Evolutionary conservation across 768 basidiomycete species (phyloP).

Genomic region (Multifurca ochricompacta): DNA sequence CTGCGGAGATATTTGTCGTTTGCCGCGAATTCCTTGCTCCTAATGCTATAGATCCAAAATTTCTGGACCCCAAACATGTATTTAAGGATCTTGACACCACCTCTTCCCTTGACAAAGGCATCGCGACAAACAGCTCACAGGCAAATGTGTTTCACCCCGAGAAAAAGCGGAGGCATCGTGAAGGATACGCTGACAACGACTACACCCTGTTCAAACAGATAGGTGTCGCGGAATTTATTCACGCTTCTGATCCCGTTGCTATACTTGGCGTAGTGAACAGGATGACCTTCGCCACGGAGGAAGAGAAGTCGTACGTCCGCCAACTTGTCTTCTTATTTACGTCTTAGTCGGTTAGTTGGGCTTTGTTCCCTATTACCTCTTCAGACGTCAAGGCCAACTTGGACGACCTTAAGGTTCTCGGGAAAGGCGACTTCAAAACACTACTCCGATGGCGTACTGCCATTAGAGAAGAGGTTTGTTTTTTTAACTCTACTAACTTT

Average conservation of each 20-base stretch:
- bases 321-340: conserved; percentile 2
- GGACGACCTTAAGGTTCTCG: conserved; percentile 90
- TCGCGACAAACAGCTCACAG: conserved; percentile 58
- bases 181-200: conserved; percentile 93
- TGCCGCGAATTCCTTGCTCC: conserved; percentile 94
- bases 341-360: conserved; percentile 47
- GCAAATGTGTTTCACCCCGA: conserved; percentile 96
- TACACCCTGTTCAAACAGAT: conserved; percentile 79
- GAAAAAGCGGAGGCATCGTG: conserved; percentile 87
- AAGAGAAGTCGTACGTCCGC: conserved; percentile 67
- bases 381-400: conserved; percentile 76
- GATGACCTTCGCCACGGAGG: conserved; percentile 69
- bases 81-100: conserved; percentile 80
- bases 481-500: conserved; percentile 8
- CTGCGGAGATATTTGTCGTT: conserved; percentile 98
- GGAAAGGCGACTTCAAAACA: conserved; percentile 94
- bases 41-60: conserved; percentile 93
- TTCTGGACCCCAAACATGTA: conserved; percentile 94
- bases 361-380: conserved; percentile 61
- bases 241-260: conserved; percentile 61
- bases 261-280: conserved; percentile 72
- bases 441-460: conserved; percentile 86
- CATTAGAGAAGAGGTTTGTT: conserved; percentile 79
- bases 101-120: conserved; percentile 41
- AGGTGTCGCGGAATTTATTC: conserved; percentile 64